A percentile compares a stretch with the other conserved stretches of the same genome.
These are phyloP conservation scores for Plectosphaerella plurivora DNA, from an alignment of 2,329 filamentous ascomycete genomes.

Conservation along the genomic window DNA sequence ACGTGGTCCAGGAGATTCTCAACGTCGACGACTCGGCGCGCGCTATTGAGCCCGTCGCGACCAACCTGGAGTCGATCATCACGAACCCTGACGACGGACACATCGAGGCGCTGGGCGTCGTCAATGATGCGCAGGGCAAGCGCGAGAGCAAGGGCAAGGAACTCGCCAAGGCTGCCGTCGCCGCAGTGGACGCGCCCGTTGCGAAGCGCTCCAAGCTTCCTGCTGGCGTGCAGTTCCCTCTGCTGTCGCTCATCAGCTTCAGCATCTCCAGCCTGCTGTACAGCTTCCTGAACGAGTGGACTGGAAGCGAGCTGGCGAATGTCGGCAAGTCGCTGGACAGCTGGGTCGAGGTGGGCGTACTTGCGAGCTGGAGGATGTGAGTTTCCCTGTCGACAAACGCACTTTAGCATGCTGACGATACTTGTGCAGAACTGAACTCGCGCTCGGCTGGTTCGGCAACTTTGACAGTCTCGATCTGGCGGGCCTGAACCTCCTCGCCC, in stretches of 20 bases:
- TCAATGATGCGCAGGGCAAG: slow-evolving; percentile 8
- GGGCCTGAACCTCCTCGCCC: slow-evolving; percentile 63
- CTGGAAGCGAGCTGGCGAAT: slow-evolving; percentile 60
- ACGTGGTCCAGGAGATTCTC: slow-evolving; percentile 3
- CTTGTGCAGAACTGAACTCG: slow-evolving; percentile 61
- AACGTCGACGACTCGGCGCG: slow-evolving; percentile 9
- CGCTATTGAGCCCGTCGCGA: slow-evolving; percentile 11
- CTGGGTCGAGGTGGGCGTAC: slow-evolving; percentile 54
- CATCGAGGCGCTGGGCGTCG: slow-evolving; percentile 11
- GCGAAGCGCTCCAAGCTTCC: slow-evolving; percentile 33
- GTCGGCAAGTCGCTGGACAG: slow-evolving; percentile 62
- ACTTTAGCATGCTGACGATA: slow-evolving; percentile 4
- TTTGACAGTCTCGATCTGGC: slow-evolving; percentile 71
- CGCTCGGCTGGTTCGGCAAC: slow-evolving; percentile 66
- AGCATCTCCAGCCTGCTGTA: slow-evolving; percentile 61
- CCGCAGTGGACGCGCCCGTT: slow-evolving; percentile 1
- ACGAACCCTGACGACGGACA: slow-evolving; percentile 7
- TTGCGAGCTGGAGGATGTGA: slow-evolving; percentile 52
- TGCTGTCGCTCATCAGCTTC: slow-evolving; percentile 52
- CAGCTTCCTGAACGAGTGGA: slow-evolving; percentile 54
- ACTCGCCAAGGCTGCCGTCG: background rate
- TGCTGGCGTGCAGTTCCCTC: slow-evolving; percentile 42
- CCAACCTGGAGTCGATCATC: slow-evolving; percentile 10
- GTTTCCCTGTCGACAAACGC: slow-evolving; percentile 21
- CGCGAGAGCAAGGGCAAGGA: background rate